Conservation (phyloP, 345 rosid species). For the Gossypium ekmanianum region DNA sequence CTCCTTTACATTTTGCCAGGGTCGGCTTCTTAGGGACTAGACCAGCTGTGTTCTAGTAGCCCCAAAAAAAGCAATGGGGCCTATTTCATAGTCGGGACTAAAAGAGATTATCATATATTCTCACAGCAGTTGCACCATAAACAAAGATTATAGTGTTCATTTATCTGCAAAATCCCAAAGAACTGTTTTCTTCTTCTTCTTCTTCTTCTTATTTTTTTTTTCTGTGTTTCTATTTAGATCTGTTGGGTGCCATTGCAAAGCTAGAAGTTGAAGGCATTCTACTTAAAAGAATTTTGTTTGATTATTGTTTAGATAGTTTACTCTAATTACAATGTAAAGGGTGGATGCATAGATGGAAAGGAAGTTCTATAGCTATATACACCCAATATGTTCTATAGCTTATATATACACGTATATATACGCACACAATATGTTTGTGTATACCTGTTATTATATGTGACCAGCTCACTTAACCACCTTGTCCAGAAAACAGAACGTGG, state of each 20-base stretch:
- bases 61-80: conserved; percentile 16
- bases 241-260: background rate
- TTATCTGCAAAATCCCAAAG: background rate
- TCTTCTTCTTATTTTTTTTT: background rate
- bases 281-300: background rate
- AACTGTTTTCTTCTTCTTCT: background rate
- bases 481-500: too few relatives aligned
- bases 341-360: background rate
- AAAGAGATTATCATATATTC: conserved; percentile 21
- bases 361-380: too few relatives aligned
- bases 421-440: too few relatives aligned
- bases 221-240: background rate
- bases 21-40: conserved; percentile 10
- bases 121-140: conserved; percentile 23
- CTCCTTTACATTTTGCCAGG: conserved; percentile 22
- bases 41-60: conserved; percentile 16
- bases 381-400: too few relatives aligned
- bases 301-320: too few relatives aligned
- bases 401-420: too few relatives aligned
- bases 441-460: too few relatives aligned
- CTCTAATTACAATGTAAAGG: background rate
- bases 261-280: background rate
- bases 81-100: conserved; percentile 14
- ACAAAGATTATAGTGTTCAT: background rate
- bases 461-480: too few relatives aligned